Conservation (phyloP, 192 early-diverging fungal species). For the Backusella mclennaniae region DNA sequence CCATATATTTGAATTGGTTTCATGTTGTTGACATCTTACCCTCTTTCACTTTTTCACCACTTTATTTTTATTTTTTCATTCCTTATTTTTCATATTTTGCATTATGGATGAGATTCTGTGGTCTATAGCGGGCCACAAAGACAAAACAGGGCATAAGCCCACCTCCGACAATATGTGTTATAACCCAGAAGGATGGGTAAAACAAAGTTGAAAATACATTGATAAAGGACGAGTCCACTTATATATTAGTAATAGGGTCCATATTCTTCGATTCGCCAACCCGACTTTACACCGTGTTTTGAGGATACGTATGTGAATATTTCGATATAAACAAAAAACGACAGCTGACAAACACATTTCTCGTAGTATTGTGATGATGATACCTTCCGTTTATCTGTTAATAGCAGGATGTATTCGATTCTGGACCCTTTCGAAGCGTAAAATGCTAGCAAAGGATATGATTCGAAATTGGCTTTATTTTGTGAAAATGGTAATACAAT, state of each 20-base stretch:
- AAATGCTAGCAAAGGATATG: conserved; percentile 20
- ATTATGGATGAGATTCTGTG: background rate
- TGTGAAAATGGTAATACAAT: conserved; percentile 34
- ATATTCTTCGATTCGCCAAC: conserved; percentile 4
- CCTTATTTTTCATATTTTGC: background rate
- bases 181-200: conserved; percentile 49
- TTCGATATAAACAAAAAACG: background rate
- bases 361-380: conserved; percentile 5
- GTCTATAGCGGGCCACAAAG: background rate
- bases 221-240: background rate
- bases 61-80: background rate
- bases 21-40: background rate
- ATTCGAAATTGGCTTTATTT: conserved; percentile 35
- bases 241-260: conserved; percentile 25
- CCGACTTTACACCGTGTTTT: conserved; percentile 31
- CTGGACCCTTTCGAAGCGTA: conserved; percentile 28
- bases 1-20: background rate
- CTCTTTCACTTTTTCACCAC: background rate
- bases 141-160: conserved; percentile 1
- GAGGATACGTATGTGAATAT: conserved; percentile 27
- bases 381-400: conserved; percentile 19
- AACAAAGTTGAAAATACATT: background rate
- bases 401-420: conserved; percentile 42
- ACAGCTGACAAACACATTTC: background rate
- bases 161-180: background rate